Base-by-base conservation (phyloP, 1,284 basidiomycete genomes). In the Leucoagaricus sp. region DNA sequence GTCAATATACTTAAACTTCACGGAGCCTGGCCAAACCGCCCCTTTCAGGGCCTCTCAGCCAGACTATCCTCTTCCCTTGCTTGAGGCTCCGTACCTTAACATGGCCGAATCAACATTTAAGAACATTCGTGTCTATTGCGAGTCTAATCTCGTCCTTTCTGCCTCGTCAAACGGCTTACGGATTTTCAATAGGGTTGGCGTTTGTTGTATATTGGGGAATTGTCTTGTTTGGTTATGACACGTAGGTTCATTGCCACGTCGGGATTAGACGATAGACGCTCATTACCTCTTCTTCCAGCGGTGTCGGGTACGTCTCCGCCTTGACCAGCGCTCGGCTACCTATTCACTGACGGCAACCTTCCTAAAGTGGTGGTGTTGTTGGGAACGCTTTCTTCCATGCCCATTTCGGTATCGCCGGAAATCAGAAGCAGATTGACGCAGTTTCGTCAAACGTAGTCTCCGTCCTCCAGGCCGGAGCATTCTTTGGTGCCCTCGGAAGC, bases 181-280 rank as follows among this genome's bases (percentile, higher is more conserved):
- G 34, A 33, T 47, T 52, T 42, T 38, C 38, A 12, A 21, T 48
- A 34, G 58, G 49, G 52, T 64, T 91, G 59, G 88, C 89, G 6
- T 83, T 87, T 63, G 75, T 89, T 58, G 85, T 80, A 2, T 91
- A 90, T 69, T 85, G 88, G 82, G 90, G 89, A 12, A 91, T 91
- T 63, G 75, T 91, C 44, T 74, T 92, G 12, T 92, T 92, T 65
- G 90, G 90, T 66, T 91, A 89, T 64, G 88, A 89, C 67, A 82
- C 82, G 82, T 87, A 65, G 58, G 84, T 80, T 42, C 36, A 26
- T 38, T 44, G 21, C 38, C 19, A 26, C 29, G 28, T 49, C 17
- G 5, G 29, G 10, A 47, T 51, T 40, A 51, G 13, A 23, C 23
- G 36, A 25, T 36, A 19, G 17, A 13, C 31, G 28, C 42, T 59